Conservation (phyloP, 768 basidiomycete genomes). For the Porpolomopsis calyptriformis region DNA sequence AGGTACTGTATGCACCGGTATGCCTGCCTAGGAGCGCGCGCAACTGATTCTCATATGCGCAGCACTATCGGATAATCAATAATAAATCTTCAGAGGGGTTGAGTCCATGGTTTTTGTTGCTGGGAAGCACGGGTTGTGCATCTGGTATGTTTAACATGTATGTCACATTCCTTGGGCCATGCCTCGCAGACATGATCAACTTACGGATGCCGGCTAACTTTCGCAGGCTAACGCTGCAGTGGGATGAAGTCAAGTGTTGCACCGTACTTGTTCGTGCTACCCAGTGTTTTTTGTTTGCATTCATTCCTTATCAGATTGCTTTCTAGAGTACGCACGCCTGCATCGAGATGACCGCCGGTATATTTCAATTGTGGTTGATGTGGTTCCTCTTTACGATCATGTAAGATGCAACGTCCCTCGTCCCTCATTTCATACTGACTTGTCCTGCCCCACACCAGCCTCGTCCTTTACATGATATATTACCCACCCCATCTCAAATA, state of each 20-base stretch:
- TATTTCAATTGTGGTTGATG: conserved; percentile 71
- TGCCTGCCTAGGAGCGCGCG: background rate
- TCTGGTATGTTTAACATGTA: conserved; percentile 81
- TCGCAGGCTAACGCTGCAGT: conserved; percentile 72
- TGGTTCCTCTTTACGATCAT: conserved; percentile 80
- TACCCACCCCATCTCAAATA: conserved; percentile 83
- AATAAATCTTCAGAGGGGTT: conserved; percentile 78
- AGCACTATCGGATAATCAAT: conserved; percentile 76
- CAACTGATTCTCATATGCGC: background rate
- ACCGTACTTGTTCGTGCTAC: conserved; percentile 48
- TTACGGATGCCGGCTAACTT: conserved; percentile 5
- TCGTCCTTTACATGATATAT: conserved; percentile 86
- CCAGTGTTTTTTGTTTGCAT: background rate
- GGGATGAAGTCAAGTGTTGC: conserved; percentile 76
- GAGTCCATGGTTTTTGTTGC: conserved; percentile 81
- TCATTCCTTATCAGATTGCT: background rate
- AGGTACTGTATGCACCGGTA: conserved; percentile 35
- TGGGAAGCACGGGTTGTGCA: conserved; percentile 78
- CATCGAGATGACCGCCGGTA: conserved; percentile 68
- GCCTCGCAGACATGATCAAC: background rate
- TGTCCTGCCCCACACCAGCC: conserved; percentile 30
- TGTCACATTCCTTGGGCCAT: conserved; percentile 12
- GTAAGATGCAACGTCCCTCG: conserved; percentile 36
- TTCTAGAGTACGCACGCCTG: conserved; percentile 60
- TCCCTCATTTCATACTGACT: background rate